Evolutionary conservation across 2,329 filamentous ascomycete species (phyloP), one percentile per base, ranked within the genome.

Genomic region (Talaromyces funiculosus): DNA sequence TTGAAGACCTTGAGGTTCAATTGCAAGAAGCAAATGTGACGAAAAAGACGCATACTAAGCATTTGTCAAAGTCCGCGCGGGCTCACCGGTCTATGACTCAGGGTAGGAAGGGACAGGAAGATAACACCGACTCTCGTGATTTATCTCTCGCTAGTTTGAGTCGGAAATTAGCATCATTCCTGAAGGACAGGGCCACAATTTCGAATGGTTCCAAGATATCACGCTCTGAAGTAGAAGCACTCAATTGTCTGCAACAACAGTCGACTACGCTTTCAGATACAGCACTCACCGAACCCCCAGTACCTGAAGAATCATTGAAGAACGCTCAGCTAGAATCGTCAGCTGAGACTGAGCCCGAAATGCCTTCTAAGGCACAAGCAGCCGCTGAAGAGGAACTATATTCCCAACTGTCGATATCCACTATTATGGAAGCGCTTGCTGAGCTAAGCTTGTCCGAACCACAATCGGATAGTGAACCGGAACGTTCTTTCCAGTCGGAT

Each of bases 1-100:
- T 81, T 0, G 38, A 63, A 1, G 66, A 71, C 22, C 38, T 57
- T 18, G 54, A 57, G 18, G 35, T 29, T 29, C 33, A 54, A 35
- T n/a, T 54, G 31, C 51, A 54, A 24, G 24, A 37, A 18, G 51
- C 14, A 35, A 26, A 40, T 20, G 51, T 10, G 14, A 29, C 33
- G 29, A 20, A 33, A 26, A 54, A 54, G 33, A n/a, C 7, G n/a
- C 33, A 51, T n/a, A 3, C 29, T 18, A 51, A 51, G 45, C 9
- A 22, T 22, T 33, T 29, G 29, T 33, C 42, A 22, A 51, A 51
- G 14, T 51, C 45, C 26, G 45, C n/a, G n/a, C n/a, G n/a, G 45
- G n/a, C 16, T 33, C 5, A n/a, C n/a, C 0, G 8, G 31, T 26
- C n/a, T 2, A 22, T n/a, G n/a, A 51, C 26, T 51, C n/a, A 51